phyloP scores from a whole-genome alignment of 1,284 basidiomycete genomes.

The Trichosporon faecale region DNA sequence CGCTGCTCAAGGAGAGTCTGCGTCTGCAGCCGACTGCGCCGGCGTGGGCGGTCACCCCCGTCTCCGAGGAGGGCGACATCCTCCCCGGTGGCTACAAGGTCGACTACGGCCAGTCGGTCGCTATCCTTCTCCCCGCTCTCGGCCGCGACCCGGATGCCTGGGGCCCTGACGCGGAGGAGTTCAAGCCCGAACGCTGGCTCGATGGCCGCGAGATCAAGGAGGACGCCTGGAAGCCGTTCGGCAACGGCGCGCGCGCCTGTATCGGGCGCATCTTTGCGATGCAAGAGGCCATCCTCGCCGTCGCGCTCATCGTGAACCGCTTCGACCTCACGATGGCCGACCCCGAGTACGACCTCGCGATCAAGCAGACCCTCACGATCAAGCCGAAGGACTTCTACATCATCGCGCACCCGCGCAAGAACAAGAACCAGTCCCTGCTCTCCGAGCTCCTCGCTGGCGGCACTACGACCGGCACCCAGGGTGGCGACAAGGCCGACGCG shows the following conservation, averaged over 20 bases:
- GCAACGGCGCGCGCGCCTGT: conserved; percentile 40
- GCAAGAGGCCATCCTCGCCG: conserved; percentile 56
- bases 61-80: conserved; percentile 15
- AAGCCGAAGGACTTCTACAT: conserved; percentile 57
- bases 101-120: conserved; percentile 46
- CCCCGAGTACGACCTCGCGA: conserved; percentile 54
- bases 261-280: conserved; percentile 56
- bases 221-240: conserved; percentile 49
- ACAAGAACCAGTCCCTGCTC: conserved; percentile 24
- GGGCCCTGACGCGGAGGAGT: conserved; percentile 56
- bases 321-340: conserved; percentile 56
- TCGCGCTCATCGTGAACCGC: conserved; percentile 54
- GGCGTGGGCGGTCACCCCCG: conserved; percentile 16
- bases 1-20: conserved; percentile 57
- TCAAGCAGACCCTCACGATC: conserved; percentile 57
- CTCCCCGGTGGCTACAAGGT: conserved; percentile 49
- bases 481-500: background rate
- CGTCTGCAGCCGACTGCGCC: conserved; percentile 56
- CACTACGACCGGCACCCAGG: background rate
- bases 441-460: conserved; percentile 21
- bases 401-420: conserved; percentile 50
- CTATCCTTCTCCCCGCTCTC: conserved; percentile 46
- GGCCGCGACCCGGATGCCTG: conserved; percentile 57
- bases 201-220: conserved; percentile 52
- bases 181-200: conserved; percentile 56